These are phyloP conservation scores for Apiospora saccharicola DNA, from an alignment of 2,329 filamentous ascomycete genomes.

Conservation along the genomic window DNA sequence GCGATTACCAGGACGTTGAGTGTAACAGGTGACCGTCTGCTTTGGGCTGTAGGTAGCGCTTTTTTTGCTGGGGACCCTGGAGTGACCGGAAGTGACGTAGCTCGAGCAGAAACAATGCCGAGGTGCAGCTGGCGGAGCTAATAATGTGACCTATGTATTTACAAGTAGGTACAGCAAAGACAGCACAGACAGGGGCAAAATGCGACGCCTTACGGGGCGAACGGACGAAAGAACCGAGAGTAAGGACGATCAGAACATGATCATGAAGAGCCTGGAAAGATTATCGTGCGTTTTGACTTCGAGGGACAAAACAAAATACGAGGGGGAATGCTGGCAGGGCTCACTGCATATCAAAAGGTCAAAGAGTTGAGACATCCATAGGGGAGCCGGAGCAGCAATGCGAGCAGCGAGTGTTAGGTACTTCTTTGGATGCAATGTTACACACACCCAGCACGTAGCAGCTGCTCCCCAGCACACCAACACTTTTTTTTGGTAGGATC, in stretches of 20 bases:
- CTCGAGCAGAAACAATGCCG: conserved; percentile 20
- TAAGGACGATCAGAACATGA: background rate
- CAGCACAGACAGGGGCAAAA: conserved; percentile 14
- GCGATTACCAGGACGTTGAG: conserved; percentile 9
- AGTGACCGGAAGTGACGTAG: conserved; percentile 21
- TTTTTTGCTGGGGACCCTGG: conserved; percentile 22
- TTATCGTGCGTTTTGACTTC: conserved; percentile 2
- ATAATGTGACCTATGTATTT: background rate
- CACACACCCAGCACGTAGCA: conserved; percentile 1
- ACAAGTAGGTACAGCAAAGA: background rate
- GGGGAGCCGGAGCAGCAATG: background rate
- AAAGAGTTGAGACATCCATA: conserved; percentile 18
- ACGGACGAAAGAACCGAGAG: conserved; percentile 7
- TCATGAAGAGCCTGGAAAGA: background rate
- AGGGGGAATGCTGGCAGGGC: conserved; percentile 11
- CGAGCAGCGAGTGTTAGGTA: background rate
- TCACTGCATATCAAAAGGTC: conserved; percentile 12
- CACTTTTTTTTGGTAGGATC: conserved; percentile 17
- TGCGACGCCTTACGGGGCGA: background rate
- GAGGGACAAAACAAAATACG: conserved; percentile 10
- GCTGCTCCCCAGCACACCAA: conserved; percentile 14
- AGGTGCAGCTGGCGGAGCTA: conserved; percentile 20
- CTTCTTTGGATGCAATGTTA: conserved; percentile 11
- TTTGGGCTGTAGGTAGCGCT: conserved; percentile 2
- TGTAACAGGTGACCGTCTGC: conserved; percentile 14